A percentile compares a stretch with the other conserved stretches of the same genome.
Evolutionary conservation across 441 rosid genomes (phyloP).

Genomic region (Pelargonium myrrhifolium): DNA sequence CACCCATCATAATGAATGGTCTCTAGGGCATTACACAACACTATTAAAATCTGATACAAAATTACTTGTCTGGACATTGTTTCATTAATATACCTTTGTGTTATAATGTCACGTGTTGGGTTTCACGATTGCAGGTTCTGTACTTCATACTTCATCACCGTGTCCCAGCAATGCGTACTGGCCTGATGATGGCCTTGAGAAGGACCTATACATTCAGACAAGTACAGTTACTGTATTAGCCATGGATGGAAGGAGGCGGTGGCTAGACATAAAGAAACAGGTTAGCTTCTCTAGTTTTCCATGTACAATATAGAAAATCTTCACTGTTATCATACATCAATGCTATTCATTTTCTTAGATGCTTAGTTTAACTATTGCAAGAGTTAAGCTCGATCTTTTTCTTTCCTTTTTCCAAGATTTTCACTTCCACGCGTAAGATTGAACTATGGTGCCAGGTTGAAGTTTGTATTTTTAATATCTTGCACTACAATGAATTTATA

Average conservation of each 20-base stretch:
- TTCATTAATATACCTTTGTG: not conserved
- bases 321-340: constrained; percentile 12
- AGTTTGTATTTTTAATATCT: not conserved
- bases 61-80: not conserved
- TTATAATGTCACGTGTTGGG: constrained; percentile 7
- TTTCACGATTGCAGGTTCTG: constrained; percentile 48
- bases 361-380: constrained; percentile 12
- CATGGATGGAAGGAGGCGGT: constrained; percentile 97
- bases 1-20: no score
- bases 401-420: not conserved
- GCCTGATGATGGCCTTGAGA: constrained; percentile 85
- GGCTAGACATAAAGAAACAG: constrained; percentile 85
- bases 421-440: not conserved
- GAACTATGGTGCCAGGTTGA: not conserved
- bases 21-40: not conserved
- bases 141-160: constrained; percentile 31
- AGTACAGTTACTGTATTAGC: constrained; percentile 88
- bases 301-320: not conserved
- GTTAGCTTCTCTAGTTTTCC: constrained; percentile 34
- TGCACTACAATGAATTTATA: not conserved
- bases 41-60: not conserved
- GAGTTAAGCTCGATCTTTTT: not conserved
- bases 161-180: constrained; percentile 62
- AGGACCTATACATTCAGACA: constrained; percentile 76
- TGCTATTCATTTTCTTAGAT: constrained; percentile 6